Evolutionary conservation across 2,329 filamentous ascomycete genomes (phyloP), one percentile per base, ranked within the genome.

Genomic region (Alternaria consortialis): DNA sequence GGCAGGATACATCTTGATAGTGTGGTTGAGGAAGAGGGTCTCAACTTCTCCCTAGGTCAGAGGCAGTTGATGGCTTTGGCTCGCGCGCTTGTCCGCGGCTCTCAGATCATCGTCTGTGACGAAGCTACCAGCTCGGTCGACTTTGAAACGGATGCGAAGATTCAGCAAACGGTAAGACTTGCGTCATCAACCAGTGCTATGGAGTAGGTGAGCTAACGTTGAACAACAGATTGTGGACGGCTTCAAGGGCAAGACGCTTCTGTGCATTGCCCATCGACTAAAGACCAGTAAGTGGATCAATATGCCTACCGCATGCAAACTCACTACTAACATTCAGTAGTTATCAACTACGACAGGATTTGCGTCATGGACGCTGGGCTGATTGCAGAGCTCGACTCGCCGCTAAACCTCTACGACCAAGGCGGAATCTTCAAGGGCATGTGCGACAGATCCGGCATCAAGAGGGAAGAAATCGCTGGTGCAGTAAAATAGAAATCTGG

Each of bases 81-180:
- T 0, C 89, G 95, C 1, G 95, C 95, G 0, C 87, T 99, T 2
- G 94, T 98, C 5, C 89, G 94, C 37, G 88, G 90, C 43, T 91
- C 90, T 0, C 92, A 91, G 70, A 97, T 98, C 80, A 97, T 98
- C 70, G 90, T 99, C 51, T 97, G 94, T 79, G 95, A 99, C 82
- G 95, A 99, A 80, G 95, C 95, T 1, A 99, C 95, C 0, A 69
- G 66, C 48, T 61, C 56, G 13, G 66, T 69, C 7, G 66, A 69
- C 23, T 95, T 97, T 84, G 94, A 97, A 75, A 98, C 94, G 3
- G 95, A 99, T 76, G 90, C 93, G 79, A 96, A 95, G 85, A 97
- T 98, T 75, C 94, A 98, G 79, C 84, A 85, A 58, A 97, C 94
- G 4, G 58, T 97, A 97, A 80, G 90, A 91, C 0, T 85, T 47